A percentile compares a stretch with the other conserved stretches of the same genome.
Conservation (phyloP, 345 rosid genomes). For the Passiflora organensis region DNA sequence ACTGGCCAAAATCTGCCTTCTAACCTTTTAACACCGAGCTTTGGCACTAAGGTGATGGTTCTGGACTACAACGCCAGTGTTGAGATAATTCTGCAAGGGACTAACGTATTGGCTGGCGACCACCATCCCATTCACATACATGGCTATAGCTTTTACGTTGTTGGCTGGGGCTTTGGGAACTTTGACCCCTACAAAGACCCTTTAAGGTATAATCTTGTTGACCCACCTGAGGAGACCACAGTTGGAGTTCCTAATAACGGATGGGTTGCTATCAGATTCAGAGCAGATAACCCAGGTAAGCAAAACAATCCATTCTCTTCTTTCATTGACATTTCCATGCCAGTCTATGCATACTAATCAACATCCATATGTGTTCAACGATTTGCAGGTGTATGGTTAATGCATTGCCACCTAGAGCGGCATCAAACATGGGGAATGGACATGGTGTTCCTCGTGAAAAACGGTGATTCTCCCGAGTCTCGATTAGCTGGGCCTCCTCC, state of each 20-base stretch:
- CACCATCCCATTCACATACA: conserved; percentile 24
- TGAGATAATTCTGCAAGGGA: conserved; percentile 10
- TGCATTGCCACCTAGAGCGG: conserved; percentile 13
- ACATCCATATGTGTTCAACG: too few species aligned
- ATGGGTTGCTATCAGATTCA: conserved; percentile 17
- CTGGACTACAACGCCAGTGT: conserved; percentile 1
- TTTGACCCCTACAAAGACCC: conserved; percentile 7
- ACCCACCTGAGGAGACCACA: conserved; percentile 13
- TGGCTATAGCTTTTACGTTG: conserved; percentile 15
- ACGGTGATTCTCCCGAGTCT: conserved; percentile 1
- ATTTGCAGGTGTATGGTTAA: conserved; percentile 12
- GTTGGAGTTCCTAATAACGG: conserved; percentile 13
- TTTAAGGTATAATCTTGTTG: conserved; percentile 1
- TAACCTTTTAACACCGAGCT: not conserved
- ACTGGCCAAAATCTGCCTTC: not conserved
- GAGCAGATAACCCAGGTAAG: conserved; percentile 15
- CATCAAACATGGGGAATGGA: conserved; percentile 13
- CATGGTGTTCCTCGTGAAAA: conserved; percentile 9
- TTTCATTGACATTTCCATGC: too few species aligned
- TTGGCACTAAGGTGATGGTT: conserved; percentile 7
- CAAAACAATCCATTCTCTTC: too few species aligned
- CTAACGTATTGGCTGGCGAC: not conserved
- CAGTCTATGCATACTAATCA: too few species aligned
- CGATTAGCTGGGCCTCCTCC: not conserved
- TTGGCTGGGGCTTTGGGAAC: conserved; percentile 2